Conservation (phyloP, 208 protist species). For the Crithidia fasciculata region DNA sequence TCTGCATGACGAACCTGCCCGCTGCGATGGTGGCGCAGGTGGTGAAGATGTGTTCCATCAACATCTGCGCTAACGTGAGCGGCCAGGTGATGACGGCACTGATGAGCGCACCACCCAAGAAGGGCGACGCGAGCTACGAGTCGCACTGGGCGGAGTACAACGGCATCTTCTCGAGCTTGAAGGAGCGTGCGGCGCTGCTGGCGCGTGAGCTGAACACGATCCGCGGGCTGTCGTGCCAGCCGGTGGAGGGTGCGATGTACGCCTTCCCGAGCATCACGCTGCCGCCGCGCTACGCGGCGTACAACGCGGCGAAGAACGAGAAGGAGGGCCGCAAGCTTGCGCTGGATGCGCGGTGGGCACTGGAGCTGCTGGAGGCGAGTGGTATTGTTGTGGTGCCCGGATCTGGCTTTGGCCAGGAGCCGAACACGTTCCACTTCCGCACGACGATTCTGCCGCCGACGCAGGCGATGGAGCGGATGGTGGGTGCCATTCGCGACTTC, state of each 20-base stretch:
- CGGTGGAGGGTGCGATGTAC: constrained; percentile 98
- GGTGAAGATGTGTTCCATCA: constrained; percentile 96
- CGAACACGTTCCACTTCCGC: constrained; percentile 98
- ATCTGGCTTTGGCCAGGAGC: constrained; percentile 95
- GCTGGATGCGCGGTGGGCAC: constrained; percentile 96
- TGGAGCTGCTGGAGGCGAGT: constrained; percentile 95
- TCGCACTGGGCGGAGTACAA: constrained; percentile 87
- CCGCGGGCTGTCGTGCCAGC: constrained; percentile 93
- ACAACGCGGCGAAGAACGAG: constrained; percentile 60
- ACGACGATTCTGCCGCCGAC: constrained; percentile 99
- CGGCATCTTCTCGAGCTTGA: constrained; percentile 74
- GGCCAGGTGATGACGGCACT: constrained; percentile 95
- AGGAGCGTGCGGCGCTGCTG: constrained; percentile 68
- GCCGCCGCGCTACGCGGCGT: constrained; percentile 76
- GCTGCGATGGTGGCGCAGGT: constrained; percentile 83
- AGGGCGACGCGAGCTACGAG: constrained; percentile 92
- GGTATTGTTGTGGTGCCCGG: constrained; percentile 97
- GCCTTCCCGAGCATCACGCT: constrained; percentile 96
- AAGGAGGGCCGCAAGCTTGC: constrained; percentile 70
- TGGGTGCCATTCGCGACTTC: constrained; percentile 62
- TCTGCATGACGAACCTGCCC: constrained; percentile 91
- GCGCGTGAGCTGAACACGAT: constrained; percentile 92
- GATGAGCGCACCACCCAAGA: constrained; percentile 96
- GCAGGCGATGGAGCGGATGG: constrained; percentile 94
- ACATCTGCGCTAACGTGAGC: constrained; percentile 97